Base-by-base conservation (phyloP, 2,329 filamentous ascomycete genomes). In the Colletotrichum siamense region DNA sequence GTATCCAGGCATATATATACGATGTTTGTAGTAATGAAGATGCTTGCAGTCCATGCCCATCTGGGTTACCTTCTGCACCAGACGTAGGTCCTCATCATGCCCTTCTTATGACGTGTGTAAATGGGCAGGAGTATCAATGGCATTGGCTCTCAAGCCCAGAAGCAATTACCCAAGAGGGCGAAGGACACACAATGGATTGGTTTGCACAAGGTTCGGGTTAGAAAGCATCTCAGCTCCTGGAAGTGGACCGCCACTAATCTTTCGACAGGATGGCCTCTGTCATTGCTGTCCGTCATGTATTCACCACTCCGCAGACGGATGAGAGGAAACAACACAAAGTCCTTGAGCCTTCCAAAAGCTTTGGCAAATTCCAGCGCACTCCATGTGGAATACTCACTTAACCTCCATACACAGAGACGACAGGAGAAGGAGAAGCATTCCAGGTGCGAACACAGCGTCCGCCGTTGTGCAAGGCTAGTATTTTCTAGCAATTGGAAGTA, bases 191-290 rank as follows among this genome's bases (percentile, higher is more conserved):
- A 34, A 13, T 34, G 0, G 13, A 18, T 39, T 36, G 36, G 36
- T 39, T 49, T 49, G 18, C 12, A 49, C 10, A 12, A 2, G 9
- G 9, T 49, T 49, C 9, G 6, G 6, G 39, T n/a, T 0, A 3
- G 18, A 49, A 49, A 49, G 18, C 39, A 49, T 12, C 5, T 49
- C 9, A 49, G 18, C 44, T 1, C 18, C 6, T 18, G 18, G 10
- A n/a, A 12, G 10, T 13, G 2, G 1, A 9, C 2, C 5, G 6
- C 0, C 9, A 7, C 6, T 6, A 13, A 0, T n/a, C 9, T 49
- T 3, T 22, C 6, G 18, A 49, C 10, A n/a, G 18, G 5, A 2
- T 18, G 39, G 39, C 5, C 44, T n/a, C 6, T 49, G 18, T 22
- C 9, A n/a, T n/a, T 49, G 44, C 0, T 22, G 18, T 10, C 44